Evolutionary conservation across 78 protist genomes (phyloP).

Genomic region (Dictyostelium intermedium): DNA sequence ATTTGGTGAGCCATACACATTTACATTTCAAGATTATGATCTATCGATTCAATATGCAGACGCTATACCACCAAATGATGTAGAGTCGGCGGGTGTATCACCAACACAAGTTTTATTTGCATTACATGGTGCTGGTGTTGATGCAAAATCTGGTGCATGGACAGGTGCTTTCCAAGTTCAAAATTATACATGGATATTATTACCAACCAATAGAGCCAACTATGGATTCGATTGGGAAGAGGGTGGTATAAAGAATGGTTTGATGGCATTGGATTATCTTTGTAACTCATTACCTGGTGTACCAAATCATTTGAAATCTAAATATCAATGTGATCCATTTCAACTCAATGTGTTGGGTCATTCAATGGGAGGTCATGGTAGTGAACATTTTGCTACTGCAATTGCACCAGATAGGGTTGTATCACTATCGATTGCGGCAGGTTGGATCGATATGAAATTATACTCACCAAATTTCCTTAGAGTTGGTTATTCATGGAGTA

Average conservation of each 20-base stretch:
- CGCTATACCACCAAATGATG: constrained; percentile 58
- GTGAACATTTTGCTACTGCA: constrained; percentile 1
- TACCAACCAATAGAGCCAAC: constrained; percentile 53
- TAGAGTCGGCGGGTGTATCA: not conserved
- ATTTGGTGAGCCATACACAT: constrained; percentile 50
- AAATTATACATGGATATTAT: constrained; percentile 70
- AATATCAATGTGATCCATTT: constrained; percentile 27
- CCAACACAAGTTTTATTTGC: constrained; percentile 41
- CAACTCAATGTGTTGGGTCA: constrained; percentile 26
- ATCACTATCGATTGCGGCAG: constrained; percentile 54
- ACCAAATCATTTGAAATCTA: not conserved
- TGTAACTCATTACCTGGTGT: constrained; percentile 51
- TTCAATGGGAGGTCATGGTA: constrained; percentile 65
- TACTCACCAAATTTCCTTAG: constrained; percentile 32
- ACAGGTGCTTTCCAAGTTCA: constrained; percentile 42
- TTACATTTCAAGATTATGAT: constrained; percentile 72
- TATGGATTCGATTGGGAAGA: constrained; percentile 73
- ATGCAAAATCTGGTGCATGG: constrained; percentile 56
- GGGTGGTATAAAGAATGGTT: constrained; percentile 37
- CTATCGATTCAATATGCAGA: constrained; percentile 52
- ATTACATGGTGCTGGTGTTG: constrained; percentile 77
- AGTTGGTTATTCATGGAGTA: constrained; percentile 26
- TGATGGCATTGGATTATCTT: constrained; percentile 20
- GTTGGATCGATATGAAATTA: constrained; percentile 58
- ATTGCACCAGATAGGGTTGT: constrained; percentile 32